A percentile compares a stretch with the other conserved stretches of the same genome.
phyloP scores from a whole-genome alignment of 805 yeast genomes.

The Ascoidea asiatica region DNA sequence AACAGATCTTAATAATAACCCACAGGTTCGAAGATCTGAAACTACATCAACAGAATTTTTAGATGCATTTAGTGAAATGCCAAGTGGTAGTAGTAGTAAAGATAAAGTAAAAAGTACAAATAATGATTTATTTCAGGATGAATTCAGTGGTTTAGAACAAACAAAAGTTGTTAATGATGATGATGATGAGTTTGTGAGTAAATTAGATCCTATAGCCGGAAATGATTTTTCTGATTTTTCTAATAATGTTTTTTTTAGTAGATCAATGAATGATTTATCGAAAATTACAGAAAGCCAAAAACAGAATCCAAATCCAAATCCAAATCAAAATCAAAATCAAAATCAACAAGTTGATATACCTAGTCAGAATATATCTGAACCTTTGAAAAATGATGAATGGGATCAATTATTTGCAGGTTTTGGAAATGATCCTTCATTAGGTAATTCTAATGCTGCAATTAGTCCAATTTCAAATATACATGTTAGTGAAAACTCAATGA shows the following conservation, averaged over 20 bases:
- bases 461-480: constrained; percentile 5
- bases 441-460: constrained; percentile 1
- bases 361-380: too few relatives aligned
- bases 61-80: background rate
- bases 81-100: background rate
- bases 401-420: constrained; percentile 86
- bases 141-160: background rate
- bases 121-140: background rate
- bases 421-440: constrained; percentile 33
- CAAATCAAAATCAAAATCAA: too few relatives aligned
- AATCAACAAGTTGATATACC: background rate
- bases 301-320: too few relatives aligned
- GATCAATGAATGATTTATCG: background rate
- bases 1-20: background rate
- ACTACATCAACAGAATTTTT: background rate
- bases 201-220: background rate
- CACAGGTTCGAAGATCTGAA: background rate
- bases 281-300: background rate
- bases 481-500: background rate
- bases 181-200: background rate
- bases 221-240: background rate
- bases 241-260: too few relatives aligned
- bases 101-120: too few relatives aligned
- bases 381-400: constrained; percentile 65
- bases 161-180: background rate